A percentile compares a stretch with the other conserved stretches of the same genome.
Evolutionary conservation across 2,329 filamentous ascomycete genomes (phyloP).

Genomic region (Cytospora chrysosperma): DNA sequence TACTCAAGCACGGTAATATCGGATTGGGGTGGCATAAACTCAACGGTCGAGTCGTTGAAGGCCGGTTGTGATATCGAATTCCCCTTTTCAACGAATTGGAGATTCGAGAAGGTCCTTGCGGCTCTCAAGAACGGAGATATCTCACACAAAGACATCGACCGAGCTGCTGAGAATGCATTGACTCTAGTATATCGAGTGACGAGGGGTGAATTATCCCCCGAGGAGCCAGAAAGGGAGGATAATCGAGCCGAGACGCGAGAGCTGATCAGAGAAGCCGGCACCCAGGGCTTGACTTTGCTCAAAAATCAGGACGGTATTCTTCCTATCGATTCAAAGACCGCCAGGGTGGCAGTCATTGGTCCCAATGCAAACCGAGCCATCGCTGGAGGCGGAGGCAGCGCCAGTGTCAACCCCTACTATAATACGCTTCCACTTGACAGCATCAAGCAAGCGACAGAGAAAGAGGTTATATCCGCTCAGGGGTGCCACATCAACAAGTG

Average conservation of each 20-base stretch:
- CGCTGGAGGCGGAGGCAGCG: constrained; percentile 66
- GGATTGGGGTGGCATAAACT: constrained; percentile 60
- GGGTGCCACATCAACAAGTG: constrained; percentile 66
- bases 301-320: constrained; percentile 62
- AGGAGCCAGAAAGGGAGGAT: constrained; percentile 57
- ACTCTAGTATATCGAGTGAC: constrained; percentile 61
- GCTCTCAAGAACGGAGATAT: constrained; percentile 51
- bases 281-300: constrained; percentile 61
- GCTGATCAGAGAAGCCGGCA: constrained; percentile 60
- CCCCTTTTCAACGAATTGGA: constrained; percentile 54
- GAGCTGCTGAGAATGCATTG: constrained; percentile 59
- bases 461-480: constrained; percentile 58
- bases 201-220: constrained; percentile 56
- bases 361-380: constrained; percentile 67
- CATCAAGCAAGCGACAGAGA: constrained; percentile 53
- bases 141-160: constrained; percentile 50
- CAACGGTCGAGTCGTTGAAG: constrained; percentile 53
- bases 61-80: constrained; percentile 60
- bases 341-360: constrained; percentile 64
- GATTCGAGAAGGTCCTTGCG: constrained; percentile 55
- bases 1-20: constrained; percentile 51
- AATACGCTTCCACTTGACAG: constrained; percentile 64
- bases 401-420: constrained; percentile 68
- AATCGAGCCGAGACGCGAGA: constrained; percentile 56
- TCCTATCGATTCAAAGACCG: constrained; percentile 54